Base-by-base conservation (phyloP, 345 rosid species). In the Iberis pinnata region DNA sequence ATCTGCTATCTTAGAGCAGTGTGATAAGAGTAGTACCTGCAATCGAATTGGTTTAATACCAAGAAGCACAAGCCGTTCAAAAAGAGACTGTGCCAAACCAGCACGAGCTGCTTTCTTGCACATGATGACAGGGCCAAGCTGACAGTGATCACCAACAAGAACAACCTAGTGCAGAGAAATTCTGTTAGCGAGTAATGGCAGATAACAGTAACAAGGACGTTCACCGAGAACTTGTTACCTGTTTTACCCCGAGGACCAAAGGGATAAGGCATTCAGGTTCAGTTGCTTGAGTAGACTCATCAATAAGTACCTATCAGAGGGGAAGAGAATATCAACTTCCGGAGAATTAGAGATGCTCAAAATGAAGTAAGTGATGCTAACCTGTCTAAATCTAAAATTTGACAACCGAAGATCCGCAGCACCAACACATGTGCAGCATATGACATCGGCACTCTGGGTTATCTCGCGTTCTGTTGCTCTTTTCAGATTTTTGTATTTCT, bases 101-200 rank as follows among this genome's bases (percentile, higher is more conserved):
- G 99, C 97, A 61, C 99, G 95, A 66, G 99, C 99, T 18, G 97
- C 99, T 86, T 93, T 93, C 70, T 93, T 93, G 85, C 99, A 93
- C 99, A 93, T 93, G 24, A 93, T 88, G 58, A 93, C 99, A 2
- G 99, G 99, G 60, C 99, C 99, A 66, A 93, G 99, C 70, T 93
- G 99, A 75, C 99, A 93, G 70, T 93, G 99, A 69, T 93, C 99
- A 68, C 99, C 99, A 49, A 93, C 99, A 71, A 93, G 95, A 61
- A 93, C 80, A 60, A 79, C 95, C 99, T 93, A 68, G 47, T 9
- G 53, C 36, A 46, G 41, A 62, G 15, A 43, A 35, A 9, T 9
- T 19, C 33, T 41, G 45, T 67, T 1, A 68, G 67, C 19, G 41
- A 38, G 11, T n/a, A 5, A 29, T 8, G 49, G 61, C 16, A 72